Conservation (phyloP, 768 basidiomycete species). For the Agrocybe pediades region DNA sequence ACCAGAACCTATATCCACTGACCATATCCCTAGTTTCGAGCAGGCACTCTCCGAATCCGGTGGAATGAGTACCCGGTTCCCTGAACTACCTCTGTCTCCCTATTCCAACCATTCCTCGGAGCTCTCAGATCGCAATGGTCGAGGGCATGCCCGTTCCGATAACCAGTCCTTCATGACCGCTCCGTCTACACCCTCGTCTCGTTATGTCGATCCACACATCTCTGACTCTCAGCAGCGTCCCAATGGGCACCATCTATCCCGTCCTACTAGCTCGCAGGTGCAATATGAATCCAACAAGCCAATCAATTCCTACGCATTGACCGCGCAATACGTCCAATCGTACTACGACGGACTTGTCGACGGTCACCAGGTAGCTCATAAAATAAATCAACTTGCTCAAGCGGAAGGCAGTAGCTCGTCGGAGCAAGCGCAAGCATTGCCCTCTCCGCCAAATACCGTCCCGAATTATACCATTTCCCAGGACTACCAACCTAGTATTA, state of each 20-base stretch:
- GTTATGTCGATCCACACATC: conserved; percentile 14
- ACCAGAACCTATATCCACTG: conserved; percentile 52
- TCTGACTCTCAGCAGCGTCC: neutral
- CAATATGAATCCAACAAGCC: conserved; percentile 12
- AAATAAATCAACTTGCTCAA: too few relatives aligned
- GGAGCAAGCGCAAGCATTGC: too few relatives aligned
- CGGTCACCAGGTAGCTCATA: too few relatives aligned
- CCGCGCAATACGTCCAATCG: neutral
- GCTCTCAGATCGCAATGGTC: neutral
- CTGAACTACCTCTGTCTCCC: conserved; percentile 12
- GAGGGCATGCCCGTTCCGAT: neutral
- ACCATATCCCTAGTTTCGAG: conserved; percentile 43
- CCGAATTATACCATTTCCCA: too few relatives aligned
- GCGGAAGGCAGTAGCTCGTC: too few relatives aligned
- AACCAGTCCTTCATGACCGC: neutral
- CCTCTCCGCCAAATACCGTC: too few relatives aligned
- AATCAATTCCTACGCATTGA: too few relatives aligned
- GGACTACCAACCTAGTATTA: too few relatives aligned
- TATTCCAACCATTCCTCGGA: neutral
- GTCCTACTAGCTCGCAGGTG: conserved; percentile 9
- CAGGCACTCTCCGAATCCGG: conserved; percentile 26
- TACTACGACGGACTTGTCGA: too few relatives aligned
- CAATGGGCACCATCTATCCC: neutral
- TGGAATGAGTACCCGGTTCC: conserved; percentile 9
- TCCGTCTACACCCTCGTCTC: conserved; percentile 4